phyloP scores from a whole-genome alignment of 768 basidiomycete species.

The Boletus sp. region DNA sequence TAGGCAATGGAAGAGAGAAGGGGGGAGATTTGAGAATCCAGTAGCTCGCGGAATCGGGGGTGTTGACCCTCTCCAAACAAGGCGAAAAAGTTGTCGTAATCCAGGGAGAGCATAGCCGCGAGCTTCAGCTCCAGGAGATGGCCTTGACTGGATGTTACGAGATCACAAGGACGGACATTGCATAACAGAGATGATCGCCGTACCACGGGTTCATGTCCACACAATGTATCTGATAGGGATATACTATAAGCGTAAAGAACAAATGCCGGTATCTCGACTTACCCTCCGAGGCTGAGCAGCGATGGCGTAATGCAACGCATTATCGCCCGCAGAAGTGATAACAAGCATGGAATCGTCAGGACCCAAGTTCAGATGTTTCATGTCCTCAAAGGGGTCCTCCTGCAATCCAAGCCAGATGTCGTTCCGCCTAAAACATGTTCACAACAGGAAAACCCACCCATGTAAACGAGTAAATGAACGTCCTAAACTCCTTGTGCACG shows the following conservation, averaged over 20 bases:
- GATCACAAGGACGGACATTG: background rate
- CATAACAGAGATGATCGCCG: background rate
- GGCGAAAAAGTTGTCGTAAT: slow-evolving; percentile 59
- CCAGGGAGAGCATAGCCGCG: slow-evolving; percentile 54
- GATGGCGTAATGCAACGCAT: slow-evolving; percentile 76
- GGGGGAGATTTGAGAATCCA: slow-evolving; percentile 61
- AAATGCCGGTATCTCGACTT: slow-evolving; percentile 9
- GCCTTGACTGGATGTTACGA: slow-evolving; percentile 47
- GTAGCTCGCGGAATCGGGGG: slow-evolving; percentile 52
- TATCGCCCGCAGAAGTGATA: slow-evolving; percentile 78
- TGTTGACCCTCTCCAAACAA: slow-evolving; percentile 68
- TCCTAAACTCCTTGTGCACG: slow-evolving; percentile 63
- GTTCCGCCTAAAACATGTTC: background rate
- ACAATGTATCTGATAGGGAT: slow-evolving; percentile 49
- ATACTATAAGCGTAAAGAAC: background rate
- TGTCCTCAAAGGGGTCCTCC: slow-evolving; percentile 77
- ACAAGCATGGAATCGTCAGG: slow-evolving; percentile 64
- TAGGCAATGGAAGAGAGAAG: slow-evolving; percentile 69
- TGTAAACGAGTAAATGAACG: slow-evolving; percentile 63
- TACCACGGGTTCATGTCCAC: slow-evolving; percentile 73
- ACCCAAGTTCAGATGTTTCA: slow-evolving; percentile 57
- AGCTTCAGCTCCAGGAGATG: slow-evolving; percentile 79
- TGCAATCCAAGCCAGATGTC: slow-evolving; percentile 16
- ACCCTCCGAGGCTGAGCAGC: slow-evolving; percentile 55
- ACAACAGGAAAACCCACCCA: slow-evolving; percentile 38